Conservation (phyloP, 306 rosid genomes). For the Cotoneaster glaucophyllus region DNA sequence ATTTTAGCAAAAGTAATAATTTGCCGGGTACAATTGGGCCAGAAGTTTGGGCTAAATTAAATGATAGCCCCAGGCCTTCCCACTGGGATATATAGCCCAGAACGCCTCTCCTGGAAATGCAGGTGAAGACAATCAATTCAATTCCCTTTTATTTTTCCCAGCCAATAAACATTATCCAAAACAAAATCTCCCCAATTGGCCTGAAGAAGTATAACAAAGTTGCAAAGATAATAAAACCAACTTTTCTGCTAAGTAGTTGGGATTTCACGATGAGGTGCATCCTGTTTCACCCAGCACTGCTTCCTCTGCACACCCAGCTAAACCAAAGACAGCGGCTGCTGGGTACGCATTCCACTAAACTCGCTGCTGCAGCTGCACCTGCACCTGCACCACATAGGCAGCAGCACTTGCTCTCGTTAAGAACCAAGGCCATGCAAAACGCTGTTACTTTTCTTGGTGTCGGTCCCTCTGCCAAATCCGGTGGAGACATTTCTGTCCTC, state of each 20-base stretch:
- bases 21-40: no score
- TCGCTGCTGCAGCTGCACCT: neutral
- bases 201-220: neutral
- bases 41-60: no score
- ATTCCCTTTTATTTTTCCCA: no score
- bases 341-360: neutral
- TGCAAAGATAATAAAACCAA: neutral
- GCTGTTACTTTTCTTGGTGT: constrained; percentile 17
- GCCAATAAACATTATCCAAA: neutral
- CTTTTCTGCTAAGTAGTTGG: neutral
- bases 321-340: constrained; percentile 19
- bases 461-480: constrained; percentile 22
- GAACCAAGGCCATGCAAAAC: constrained; percentile 27
- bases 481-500: constrained; percentile 31
- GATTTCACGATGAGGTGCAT: constrained; percentile 1
- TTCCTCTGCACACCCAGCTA: constrained; percentile 21
- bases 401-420: neutral
- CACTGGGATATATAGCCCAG: no score
- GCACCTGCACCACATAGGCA: constrained; percentile 6
- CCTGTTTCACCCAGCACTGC: constrained; percentile 13
- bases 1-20: no score
- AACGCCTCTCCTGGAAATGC: no score
- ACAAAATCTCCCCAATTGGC: neutral
- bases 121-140: no score
- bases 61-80: no score